A percentile compares a stretch with the other conserved stretches of the same genome.
Evolutionary conservation across 2,329 filamentous ascomycete species (phyloP).

Genomic region (Myriangium duriaei): DNA sequence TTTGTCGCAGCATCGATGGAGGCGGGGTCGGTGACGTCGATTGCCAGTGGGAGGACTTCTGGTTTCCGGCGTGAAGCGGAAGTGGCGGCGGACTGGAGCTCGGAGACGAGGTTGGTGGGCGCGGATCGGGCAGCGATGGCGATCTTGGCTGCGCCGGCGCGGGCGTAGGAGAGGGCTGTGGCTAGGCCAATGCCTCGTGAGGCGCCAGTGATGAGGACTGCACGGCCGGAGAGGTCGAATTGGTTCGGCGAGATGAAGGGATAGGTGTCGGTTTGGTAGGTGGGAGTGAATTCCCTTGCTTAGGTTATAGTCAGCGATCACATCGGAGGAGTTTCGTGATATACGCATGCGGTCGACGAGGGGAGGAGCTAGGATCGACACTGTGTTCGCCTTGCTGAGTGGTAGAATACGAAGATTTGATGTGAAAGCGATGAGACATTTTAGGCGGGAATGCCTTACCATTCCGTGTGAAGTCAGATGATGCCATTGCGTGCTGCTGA

Average conservation of each 20-base stretch:
- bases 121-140: conserved; percentile 41
- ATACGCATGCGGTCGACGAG: too few species aligned
- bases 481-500: too few species aligned
- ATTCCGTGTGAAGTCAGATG: too few species aligned
- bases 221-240: conserved; percentile 28
- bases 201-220: conserved; percentile 36
- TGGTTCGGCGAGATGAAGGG: conserved; percentile 35
- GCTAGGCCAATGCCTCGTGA: conserved; percentile 30
- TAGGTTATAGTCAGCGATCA: too few species aligned
- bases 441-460: too few species aligned
- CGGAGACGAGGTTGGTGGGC: conserved; percentile 26
- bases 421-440: too few species aligned
- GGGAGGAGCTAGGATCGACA: too few species aligned
- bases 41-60: conserved; percentile 29
- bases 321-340: too few species aligned
- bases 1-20: conserved; percentile 26
- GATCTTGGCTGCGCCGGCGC: conserved; percentile 40
- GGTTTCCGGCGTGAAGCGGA: conserved; percentile 26
- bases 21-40: conserved; percentile 31
- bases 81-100: conserved; percentile 26
- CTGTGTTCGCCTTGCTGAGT: too few species aligned
- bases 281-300: conserved; percentile 17
- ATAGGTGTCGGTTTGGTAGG: conserved; percentile 34
- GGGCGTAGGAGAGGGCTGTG: conserved; percentile 44
- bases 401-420: too few species aligned